Base-by-base conservation (phyloP, 257 asterid species). In the Nemophila menziesii region DNA sequence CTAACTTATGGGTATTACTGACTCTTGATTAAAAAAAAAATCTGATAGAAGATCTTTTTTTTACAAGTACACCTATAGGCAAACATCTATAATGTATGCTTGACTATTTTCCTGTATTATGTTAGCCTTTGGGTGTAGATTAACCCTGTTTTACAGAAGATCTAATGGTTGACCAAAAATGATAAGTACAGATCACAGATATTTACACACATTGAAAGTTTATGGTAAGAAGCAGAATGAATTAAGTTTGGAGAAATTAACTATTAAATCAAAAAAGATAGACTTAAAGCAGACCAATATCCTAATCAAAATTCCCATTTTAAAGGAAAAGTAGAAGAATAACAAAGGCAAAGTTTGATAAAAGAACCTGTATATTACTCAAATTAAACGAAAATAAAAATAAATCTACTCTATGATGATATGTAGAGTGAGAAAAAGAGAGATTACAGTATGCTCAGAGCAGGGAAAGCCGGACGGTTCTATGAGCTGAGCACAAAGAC, bases 391-490 rank as follows among this genome's bases (percentile, higher is more conserved):
- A 7, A 29, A 7, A 2, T 10, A 29, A 11, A 37, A 3, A 37
- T 15, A 13, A 1, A 37, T 29, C 8, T 5, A 1, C 42, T 13
- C 13, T 37, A 37, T 12, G 42, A 37, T 13, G 18, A 5, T 2
- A 16, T 15, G 11, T 16, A 40, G 22, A 55, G 17, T 13, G 4
- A 50, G 57, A 37, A n/a, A n/a, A 43, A 48, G 58, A 51, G 58
- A 51, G 16, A 20, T 61, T 77, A 89, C 98, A 7, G 47, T 58
- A 76, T 89, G 87, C 44, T 89, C 96, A 12, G 70, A 45, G 87
- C 98, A 89, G 48, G 87, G 90, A 67, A 66, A 81, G 47, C 98
- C 98, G 34, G 63, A 33, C 46, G 92, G 87, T 44, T 70, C 68
- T 44, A 89, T 68, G 68, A 89, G 70, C 51, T 58, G 33, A 38